Base-by-base conservation (phyloP, 2,329 filamentous ascomycete genomes). In the Xylaria sp. region DNA sequence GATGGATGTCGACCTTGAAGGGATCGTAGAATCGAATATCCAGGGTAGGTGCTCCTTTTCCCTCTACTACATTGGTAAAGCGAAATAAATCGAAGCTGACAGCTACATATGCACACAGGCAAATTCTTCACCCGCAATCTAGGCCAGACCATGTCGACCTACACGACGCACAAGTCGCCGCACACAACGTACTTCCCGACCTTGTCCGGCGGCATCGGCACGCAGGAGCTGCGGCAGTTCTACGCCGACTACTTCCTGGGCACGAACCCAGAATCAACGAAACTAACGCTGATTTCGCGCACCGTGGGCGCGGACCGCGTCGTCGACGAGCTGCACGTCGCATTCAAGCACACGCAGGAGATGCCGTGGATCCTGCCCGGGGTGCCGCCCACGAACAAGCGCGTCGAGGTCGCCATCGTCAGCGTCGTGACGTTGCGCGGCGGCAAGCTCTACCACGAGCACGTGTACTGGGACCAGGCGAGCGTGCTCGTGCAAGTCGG, bases 101-200 rank as follows among this genome's bases (percentile, higher is more conserved):
- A 1, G 1, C 15, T 37, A 18, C 1, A 5, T 12, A 4, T 12
- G 12, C 1, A 41, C 2, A 25, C 23, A 84, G 83, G 76, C 55
- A 84, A 84, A 66, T 92, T 92, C 78, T 87, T 81, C 18, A 85
- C 85, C 3, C 84, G 87, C 8, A 85, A 87, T 13, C 85, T 90
- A 0, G 84, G 84, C 13, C 84, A 87, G 64, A 91, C 89, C 0
- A 88, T 92, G 86, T 84, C 84, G 0, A 90, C 89, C 0, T 84
- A 81, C 70, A 83, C 82, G 0, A 89, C 90, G 78, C 87, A 90
- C 54, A 84, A 87, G 62, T 84, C 88, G 62, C 90, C 90, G 0
- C 91, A 92, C 70, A 89, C 92, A 13, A 92, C 91, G 56, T 87
- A 92, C 77, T 83, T 92, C 28, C 89, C 91, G 0, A 92, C 90